Evolutionary conservation across 352 stramenopile genomes (phyloP), one percentile per base, ranked within the genome.

Genomic region (Pythium apleroticum): DNA sequence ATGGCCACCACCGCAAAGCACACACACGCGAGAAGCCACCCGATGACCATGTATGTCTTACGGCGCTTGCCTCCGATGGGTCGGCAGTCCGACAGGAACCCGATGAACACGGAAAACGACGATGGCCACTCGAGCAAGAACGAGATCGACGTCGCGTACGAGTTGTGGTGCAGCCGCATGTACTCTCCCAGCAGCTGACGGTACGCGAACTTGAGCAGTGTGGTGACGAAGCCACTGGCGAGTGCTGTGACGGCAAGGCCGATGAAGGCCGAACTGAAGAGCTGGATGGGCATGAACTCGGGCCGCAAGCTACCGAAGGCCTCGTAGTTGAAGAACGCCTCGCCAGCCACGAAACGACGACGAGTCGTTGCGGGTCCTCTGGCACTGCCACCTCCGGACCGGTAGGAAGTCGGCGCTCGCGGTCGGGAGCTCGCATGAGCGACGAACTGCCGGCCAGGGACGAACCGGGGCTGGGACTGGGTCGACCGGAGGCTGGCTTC

Each of bases 31-130:
- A 48, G 15, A 10, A 49, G 8, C 61, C 53, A 68, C 15, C 93
- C 93, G 20, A 95, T 57, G 27, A 96, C 80, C 75, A 97, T 96
- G 74, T 97, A 98, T 14, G 88, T 80, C 74, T 96, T 97, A 43
- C 90, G 79, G 11, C 86, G 89, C 20, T 88, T 76, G 0, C 90
- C 88, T 69, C 85, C 84, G 69, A 97, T 93, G 33, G 93, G 91
- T 59, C 93, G 89, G 61, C 80, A 95, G 69, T 98, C 90, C 27
- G 80, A 93, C 12, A 97, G 48, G 5, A 97, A 76, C 11, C 91
- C 91, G 39, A 97, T 78, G 7, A 97, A 72, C 35, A 97, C 87
- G 61, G 90, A 94, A 31, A 97, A 61, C 17, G 56, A 50, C 1
- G 76, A 79, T 2, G 86, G 73, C 70, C 74, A 89, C 31, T 88